Evolutionary conservation across 164 flowering plant species (phyloP).

Genomic region (Umbilicus rupestris): DNA sequence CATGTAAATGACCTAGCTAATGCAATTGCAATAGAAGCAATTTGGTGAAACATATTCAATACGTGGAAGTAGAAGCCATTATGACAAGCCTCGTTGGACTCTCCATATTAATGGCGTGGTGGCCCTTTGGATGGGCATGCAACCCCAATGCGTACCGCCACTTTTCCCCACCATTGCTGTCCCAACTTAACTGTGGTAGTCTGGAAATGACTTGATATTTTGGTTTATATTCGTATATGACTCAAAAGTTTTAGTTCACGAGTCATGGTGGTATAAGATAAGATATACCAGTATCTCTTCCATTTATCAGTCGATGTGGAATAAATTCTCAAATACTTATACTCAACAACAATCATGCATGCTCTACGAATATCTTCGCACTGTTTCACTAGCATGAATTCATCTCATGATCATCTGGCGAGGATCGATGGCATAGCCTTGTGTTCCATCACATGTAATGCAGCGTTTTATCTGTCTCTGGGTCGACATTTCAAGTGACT

Average conservation of each 20-base stretch:
- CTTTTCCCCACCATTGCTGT: neutral
- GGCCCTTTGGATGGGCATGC: neutral
- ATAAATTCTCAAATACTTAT: too few relatives aligned
- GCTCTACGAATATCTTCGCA: neutral
- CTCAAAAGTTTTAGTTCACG: too few relatives aligned
- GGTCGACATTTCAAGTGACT: neutral
- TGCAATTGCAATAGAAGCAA: neutral
- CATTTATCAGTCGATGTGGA: too few relatives aligned
- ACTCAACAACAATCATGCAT: too few relatives aligned
- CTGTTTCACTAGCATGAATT: neutral
- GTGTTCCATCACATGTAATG: neutral
- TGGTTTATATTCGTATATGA: too few relatives aligned
- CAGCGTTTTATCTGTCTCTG: too few relatives aligned
- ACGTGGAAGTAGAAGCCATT: neutral
- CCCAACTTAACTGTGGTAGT: conserved; percentile 4
- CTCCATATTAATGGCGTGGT: conserved; percentile 3
- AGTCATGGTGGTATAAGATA: too few relatives aligned
- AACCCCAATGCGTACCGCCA: neutral
- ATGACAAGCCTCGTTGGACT: conserved; percentile 1
- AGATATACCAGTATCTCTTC: too few relatives aligned
- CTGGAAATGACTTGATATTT: too few relatives aligned
- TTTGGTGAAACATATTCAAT: neutral
- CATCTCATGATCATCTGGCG: too few relatives aligned
- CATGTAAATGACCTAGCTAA: neutral
- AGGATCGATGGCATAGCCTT: too few relatives aligned